Base-by-base conservation (phyloP, 768 basidiomycete species). In the Termitomyces eurrhizus region DNA sequence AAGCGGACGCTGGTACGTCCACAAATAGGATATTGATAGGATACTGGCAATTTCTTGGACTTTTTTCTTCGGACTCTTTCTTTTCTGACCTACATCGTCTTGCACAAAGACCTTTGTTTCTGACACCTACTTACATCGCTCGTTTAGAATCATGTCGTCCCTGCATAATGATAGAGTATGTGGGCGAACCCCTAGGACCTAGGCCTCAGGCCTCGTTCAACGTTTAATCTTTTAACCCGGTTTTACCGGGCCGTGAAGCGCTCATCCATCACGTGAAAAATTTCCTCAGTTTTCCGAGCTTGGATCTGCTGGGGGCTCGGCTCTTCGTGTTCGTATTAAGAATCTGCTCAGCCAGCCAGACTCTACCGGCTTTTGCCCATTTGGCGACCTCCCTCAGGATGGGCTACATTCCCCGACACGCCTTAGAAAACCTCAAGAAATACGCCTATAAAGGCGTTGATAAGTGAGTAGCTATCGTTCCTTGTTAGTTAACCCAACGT, bases 391-490 rank as follows among this genome's bases (percentile, higher is more conserved):
- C 29, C 21, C 37, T 57, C 35, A 60, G 41, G 50, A 65, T 90
- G 88, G 77, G 80, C 53, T 88, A 89, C 70, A 80, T 93, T 52
- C 83, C 89, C 3, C 76, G 76, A 53, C 71, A 80, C 16, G 86
- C 88, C n/a, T 82, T 93, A 26, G 80, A 83, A 64, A 90, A 91
- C 56, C 78, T 95, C 46, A 84, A 84, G 67, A 84, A 84, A 64
- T 94, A 95, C 71, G 75, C 85, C 58, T 94, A 94, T 70, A 90
- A 86, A 66, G 87, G 85, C 24, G 83, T 91, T 13, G 93, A 95
- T 74, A 90, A 91, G 90, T 90, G 63, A 65, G 84, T 62, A 21
- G 16, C 5, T 41, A 36, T 2, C 8, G 45, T 42, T 54, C 18
- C 29, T 26, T 29, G 41, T 51, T 52, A 24, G 14, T 32, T 49